Evolutionary conservation across 768 basidiomycete genomes (phyloP).

Genomic region (Boletus reticulatus): DNA sequence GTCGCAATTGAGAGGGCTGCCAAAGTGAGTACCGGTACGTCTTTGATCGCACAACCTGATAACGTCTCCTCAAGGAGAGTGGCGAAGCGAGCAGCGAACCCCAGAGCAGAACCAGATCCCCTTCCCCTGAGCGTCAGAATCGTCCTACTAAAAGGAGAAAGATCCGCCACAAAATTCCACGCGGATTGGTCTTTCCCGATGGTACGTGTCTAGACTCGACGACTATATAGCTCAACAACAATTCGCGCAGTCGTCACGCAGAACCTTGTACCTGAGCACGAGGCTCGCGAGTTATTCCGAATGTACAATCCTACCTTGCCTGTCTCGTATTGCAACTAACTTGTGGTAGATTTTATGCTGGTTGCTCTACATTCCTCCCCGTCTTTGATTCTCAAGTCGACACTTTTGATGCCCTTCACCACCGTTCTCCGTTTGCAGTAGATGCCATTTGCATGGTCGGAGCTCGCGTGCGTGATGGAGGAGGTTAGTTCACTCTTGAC

Average conservation of each 20-base stretch:
- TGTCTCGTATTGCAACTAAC: slow-evolving; percentile 12
- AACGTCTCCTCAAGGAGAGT: slow-evolving; percentile 53
- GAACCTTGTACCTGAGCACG: slow-evolving; percentile 73
- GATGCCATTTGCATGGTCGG: slow-evolving; percentile 94
- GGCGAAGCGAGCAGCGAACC: slow-evolving; percentile 70
- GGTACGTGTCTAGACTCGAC: slow-evolving; percentile 40
- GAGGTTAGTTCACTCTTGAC: slow-evolving; percentile 49
- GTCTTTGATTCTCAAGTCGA: slow-evolving; percentile 83
- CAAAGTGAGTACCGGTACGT: slow-evolving; percentile 46
- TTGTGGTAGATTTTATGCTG: slow-evolving; percentile 72
- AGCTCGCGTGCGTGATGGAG: slow-evolving; percentile 85
- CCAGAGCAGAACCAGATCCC: slow-evolving; percentile 69
- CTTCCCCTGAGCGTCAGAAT: slow-evolving; percentile 66
- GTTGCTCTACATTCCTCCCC: slow-evolving; percentile 90
- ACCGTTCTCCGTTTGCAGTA: slow-evolving; percentile 90
- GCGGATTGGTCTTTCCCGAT: slow-evolving; percentile 70
- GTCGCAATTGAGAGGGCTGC: slow-evolving; percentile 78
- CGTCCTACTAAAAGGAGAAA: slow-evolving; percentile 73
- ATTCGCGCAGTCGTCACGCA: slow-evolving; percentile 71
- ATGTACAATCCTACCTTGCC: slow-evolving; percentile 46
- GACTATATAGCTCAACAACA: not conserved
- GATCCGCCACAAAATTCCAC: slow-evolving; percentile 58
- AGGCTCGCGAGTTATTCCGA: slow-evolving; percentile 83
- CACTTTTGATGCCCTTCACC: slow-evolving; percentile 81
- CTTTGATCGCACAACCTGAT: slow-evolving; percentile 3